Percentiles rank a stretch among this genome's conserved stretches.
phyloP scores from a whole-genome alignment of 345 rosid species.

The Sisymbrium irio region DNA sequence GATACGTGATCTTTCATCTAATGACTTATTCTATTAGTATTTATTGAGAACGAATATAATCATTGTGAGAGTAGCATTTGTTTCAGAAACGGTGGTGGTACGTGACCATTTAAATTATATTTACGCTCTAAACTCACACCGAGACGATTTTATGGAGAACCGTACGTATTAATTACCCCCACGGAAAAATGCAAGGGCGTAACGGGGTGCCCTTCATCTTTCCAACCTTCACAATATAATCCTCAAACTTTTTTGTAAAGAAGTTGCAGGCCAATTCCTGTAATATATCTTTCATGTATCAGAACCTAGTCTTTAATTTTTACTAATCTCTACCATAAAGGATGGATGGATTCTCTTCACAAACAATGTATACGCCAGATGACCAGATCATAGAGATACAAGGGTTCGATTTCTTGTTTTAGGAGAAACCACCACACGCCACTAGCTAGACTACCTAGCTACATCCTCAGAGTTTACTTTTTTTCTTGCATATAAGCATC shows the following conservation, averaged over 20 bases:
- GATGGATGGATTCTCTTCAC: not conserved
- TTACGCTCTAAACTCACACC: constrained; percentile 20
- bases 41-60: not conserved
- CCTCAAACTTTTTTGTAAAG: not conserved
- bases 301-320: not conserved
- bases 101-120: constrained; percentile 17
- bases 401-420: too few relatives aligned
- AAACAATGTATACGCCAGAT: not conserved
- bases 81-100: constrained; percentile 21
- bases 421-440: not conserved
- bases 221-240: not conserved
- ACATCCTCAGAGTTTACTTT: not conserved
- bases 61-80: not conserved
- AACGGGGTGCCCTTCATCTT: constrained; percentile 16
- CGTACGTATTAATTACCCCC: constrained; percentile 14
- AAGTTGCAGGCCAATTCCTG: not conserved
- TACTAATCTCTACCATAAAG: not conserved
- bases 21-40: not conserved
- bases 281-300: too few relatives aligned
- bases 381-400: too few relatives aligned
- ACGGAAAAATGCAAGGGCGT: not conserved
- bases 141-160: constrained; percentile 13
- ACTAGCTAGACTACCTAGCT: too few relatives aligned
- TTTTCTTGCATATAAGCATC: too few relatives aligned
- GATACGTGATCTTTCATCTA: constrained; percentile 16